Conservation (phyloP, 1,284 basidiomycete species). For the Fistulinella cinereoalba region DNA sequence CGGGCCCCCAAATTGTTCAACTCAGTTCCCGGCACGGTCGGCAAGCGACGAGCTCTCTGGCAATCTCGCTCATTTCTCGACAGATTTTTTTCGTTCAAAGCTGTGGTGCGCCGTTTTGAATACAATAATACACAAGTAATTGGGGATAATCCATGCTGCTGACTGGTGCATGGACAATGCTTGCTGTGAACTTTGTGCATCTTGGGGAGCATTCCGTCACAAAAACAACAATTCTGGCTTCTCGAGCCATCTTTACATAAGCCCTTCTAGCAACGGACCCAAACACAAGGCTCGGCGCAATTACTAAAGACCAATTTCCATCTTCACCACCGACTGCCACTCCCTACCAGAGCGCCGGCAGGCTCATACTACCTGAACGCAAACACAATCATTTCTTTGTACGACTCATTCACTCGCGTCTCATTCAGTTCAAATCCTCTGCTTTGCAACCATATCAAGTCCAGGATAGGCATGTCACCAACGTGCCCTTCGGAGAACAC, state of each 20-base stretch:
- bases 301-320: not conserved
- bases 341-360: slow-evolving; percentile 3
- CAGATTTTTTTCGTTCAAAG: not conserved
- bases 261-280: not conserved
- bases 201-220: too few relatives aligned
- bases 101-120: not conserved
- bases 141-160: not conserved
- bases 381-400: slow-evolving; percentile 9
- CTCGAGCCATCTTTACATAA: slow-evolving; percentile 10
- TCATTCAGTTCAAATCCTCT: not conserved
- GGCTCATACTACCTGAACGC: slow-evolving; percentile 4
- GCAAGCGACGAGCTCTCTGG: not conserved
- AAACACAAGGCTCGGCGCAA: too few relatives aligned
- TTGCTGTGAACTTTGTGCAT: too few relatives aligned
- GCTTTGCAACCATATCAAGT: not conserved
- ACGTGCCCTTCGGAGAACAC: slow-evolving; percentile 55
- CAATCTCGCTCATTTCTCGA: not conserved
- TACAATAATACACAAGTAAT: not conserved
- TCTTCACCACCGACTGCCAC: slow-evolving; percentile 1
- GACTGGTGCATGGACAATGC: not conserved
- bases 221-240: too few relatives aligned
- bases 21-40: not conserved
- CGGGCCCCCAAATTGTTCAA: too few relatives aligned
- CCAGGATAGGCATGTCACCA: slow-evolving; percentile 19
- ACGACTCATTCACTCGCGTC: slow-evolving; percentile 2